These are phyloP conservation scores for Graphilbum fragrans DNA, from an alignment of 2,329 filamentous ascomycete species.

Conservation along the genomic window DNA sequence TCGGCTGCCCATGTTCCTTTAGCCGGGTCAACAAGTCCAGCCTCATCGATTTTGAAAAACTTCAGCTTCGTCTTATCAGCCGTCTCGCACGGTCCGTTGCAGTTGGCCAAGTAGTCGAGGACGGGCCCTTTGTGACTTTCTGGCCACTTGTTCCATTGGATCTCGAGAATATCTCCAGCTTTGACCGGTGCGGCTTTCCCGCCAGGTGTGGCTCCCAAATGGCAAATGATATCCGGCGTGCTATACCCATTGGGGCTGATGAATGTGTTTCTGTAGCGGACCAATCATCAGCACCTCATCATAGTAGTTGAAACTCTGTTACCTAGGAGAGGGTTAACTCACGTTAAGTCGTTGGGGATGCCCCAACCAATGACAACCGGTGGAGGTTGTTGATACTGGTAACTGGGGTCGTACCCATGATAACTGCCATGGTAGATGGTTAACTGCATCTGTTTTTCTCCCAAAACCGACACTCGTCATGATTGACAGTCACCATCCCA, in stretches of 20 bases:
- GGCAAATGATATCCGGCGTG: constrained; percentile 32
- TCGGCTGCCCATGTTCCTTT: constrained; percentile 17
- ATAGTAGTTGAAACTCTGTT: too few relatives aligned
- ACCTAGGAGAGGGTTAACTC: too few relatives aligned
- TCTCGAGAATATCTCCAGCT: constrained; percentile 26
- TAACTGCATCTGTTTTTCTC: not conserved
- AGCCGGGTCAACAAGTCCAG: constrained; percentile 13
- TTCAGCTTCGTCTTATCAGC: constrained; percentile 9
- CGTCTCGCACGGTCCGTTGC: constrained; percentile 8
- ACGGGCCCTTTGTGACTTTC: constrained; percentile 38
- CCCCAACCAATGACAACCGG: constrained; percentile 18
- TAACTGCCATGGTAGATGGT: constrained; percentile 11
- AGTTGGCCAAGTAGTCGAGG: constrained; percentile 43
- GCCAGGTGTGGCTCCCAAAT: constrained; percentile 25
- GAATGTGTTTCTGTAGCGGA: constrained; percentile 30
- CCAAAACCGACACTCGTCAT: too few relatives aligned
- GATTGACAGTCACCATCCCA: not conserved
- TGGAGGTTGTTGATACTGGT: constrained; percentile 15
- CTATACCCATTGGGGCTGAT: constrained; percentile 28
- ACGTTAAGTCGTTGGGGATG: constrained; percentile 17
- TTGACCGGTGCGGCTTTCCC: constrained; percentile 22
- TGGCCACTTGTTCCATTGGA: constrained; percentile 31
- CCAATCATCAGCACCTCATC: too few relatives aligned
- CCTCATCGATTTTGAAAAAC: constrained; percentile 11
- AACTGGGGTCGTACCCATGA: constrained; percentile 17